phyloP scores from a whole-genome alignment of 1,139 yeast species.

The Saccharomyces uvarum region DNA sequence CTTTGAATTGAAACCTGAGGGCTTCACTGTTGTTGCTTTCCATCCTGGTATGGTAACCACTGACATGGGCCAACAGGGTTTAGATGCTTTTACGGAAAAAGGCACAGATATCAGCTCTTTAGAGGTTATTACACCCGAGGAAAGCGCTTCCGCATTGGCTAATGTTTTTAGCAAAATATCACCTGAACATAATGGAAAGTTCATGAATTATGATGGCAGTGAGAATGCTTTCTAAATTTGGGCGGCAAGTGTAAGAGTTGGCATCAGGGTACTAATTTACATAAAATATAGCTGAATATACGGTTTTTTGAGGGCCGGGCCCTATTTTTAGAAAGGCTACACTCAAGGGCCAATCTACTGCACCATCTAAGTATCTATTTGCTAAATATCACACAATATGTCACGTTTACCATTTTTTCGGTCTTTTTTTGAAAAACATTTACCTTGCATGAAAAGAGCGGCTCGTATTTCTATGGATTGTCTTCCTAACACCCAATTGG shows the following conservation, averaged over 20 bases:
- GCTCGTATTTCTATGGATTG: no score
- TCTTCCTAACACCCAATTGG: no score
- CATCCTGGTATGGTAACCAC: slow-evolving; percentile 34
- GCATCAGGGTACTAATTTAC: not conserved
- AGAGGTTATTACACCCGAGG: not conserved
- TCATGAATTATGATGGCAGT: not conserved
- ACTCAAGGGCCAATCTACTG: no score
- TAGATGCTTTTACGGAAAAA: not conserved
- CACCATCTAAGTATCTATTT: no score
- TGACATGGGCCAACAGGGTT: slow-evolving; percentile 23
- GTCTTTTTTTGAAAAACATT: no score
- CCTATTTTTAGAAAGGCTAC: no score
- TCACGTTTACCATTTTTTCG: no score
- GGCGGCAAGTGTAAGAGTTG: not conserved
- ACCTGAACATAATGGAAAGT: not conserved
- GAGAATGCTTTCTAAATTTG: not conserved
- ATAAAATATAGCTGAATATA: no score
- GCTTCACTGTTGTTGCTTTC: slow-evolving; percentile 25
- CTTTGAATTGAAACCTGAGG: slow-evolving; percentile 22
- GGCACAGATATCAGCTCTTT: not conserved
- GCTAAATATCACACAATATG: no score
- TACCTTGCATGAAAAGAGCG: no score
- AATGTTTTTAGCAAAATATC: not conserved
- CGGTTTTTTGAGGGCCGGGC: no score
- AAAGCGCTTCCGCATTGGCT: not conserved